Evolutionary conservation across 2,329 filamentous ascomycete species (phyloP).

Genomic region (Botrytis hyacinthi): DNA sequence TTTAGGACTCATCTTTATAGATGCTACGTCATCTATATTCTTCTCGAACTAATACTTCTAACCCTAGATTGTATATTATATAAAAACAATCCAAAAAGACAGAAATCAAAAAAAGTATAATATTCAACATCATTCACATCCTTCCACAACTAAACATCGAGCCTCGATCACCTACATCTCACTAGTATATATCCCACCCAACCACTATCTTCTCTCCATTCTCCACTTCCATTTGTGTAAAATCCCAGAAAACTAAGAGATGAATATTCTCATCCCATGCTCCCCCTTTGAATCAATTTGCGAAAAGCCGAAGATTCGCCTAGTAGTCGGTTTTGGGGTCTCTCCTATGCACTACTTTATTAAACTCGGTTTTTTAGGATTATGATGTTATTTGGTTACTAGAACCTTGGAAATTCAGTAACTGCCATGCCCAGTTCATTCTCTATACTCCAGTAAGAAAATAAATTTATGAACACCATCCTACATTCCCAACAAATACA

Average conservation of each 20-base stretch:
- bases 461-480: neutral
- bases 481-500: neutral
- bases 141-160: no score
- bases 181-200: no score
- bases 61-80: no score
- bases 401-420: neutral
- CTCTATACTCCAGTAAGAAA: neutral
- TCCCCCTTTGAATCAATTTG: neutral
- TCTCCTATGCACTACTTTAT: neutral
- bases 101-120: no score
- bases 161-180: no score
- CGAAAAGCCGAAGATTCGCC: neutral
- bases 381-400: neutral
- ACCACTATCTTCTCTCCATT: no score
- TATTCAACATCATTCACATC: no score
- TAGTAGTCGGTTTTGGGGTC: neutral
- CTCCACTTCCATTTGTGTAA: no score
- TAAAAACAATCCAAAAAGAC: no score
- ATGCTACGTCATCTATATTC: no score
- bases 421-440: neutral
- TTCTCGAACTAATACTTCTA: no score
- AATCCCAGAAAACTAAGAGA: neutral
- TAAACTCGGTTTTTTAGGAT: neutral
- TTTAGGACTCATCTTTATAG: no score
- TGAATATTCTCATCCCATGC: neutral